A percentile compares a stretch with the other conserved stretches of the same genome.
Conservation (phyloP, 495 filamentous ascomycete genomes). For the Trichoderma reesei region DNA sequence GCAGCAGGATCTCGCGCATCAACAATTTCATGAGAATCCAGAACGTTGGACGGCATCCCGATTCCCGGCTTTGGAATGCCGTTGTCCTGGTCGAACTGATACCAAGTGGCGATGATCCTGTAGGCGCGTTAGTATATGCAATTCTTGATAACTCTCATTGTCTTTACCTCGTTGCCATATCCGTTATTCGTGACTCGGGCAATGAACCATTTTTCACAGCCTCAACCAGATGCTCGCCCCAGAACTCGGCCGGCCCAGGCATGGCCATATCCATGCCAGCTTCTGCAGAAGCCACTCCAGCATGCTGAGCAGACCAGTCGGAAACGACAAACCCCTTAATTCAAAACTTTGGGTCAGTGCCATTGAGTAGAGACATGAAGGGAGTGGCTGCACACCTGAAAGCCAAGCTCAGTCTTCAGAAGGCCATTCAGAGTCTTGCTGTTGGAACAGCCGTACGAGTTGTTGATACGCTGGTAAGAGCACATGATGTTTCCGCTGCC, state of each 20-base stretch:
- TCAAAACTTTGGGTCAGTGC: background rate
- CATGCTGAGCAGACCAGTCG: slow-evolving; percentile 57
- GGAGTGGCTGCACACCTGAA: slow-evolving; percentile 29
- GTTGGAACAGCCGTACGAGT: slow-evolving; percentile 56
- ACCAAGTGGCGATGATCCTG: slow-evolving; percentile 52
- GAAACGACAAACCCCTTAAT: slow-evolving; percentile 51
- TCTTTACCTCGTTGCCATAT: slow-evolving; percentile 38
- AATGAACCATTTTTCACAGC: slow-evolving; percentile 42
- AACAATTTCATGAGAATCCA: slow-evolving; percentile 41
- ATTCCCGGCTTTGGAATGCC: slow-evolving; percentile 35
- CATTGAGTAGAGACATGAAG: background rate
- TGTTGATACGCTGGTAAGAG: slow-evolving; percentile 59
- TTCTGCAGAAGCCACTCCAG: slow-evolving; percentile 41
- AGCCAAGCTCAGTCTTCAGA: slow-evolving; percentile 56
- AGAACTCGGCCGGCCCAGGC: slow-evolving; percentile 37
- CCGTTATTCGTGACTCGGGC: slow-evolving; percentile 38
- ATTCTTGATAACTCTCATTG: background rate
- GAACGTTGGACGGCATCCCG: slow-evolving; percentile 42
- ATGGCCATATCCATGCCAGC: slow-evolving; percentile 56
- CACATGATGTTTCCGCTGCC: slow-evolving; percentile 57
- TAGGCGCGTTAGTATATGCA: background rate
- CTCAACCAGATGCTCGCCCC: slow-evolving; percentile 28
- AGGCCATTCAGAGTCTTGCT: slow-evolving; percentile 50
- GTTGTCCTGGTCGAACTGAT: slow-evolving; percentile 42
- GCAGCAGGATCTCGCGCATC: slow-evolving; percentile 35